Evolutionary conservation across 148 eudicot genomes (phyloP).

Genomic region (Nepenthes mirabilis): DNA sequence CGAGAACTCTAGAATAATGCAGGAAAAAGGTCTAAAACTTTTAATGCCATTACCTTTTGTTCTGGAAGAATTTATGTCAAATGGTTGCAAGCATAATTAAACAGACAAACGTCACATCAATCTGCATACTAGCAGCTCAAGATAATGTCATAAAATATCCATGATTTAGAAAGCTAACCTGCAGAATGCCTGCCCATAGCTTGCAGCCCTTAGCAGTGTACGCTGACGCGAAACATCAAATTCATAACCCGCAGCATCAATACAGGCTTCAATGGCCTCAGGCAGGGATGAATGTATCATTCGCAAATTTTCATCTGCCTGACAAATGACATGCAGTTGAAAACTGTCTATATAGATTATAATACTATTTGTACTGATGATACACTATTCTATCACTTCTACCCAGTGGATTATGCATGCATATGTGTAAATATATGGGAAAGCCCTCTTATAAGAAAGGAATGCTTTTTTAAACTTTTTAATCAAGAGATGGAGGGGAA

Average conservation of each 20-base stretch:
- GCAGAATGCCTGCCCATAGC: conserved; percentile 98
- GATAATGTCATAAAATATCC: neutral
- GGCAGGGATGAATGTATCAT: conserved; percentile 79
- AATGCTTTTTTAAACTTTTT: no score
- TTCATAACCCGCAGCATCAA: conserved; percentile 99
- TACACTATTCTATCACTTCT: no score
- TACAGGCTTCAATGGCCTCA: conserved; percentile 94
- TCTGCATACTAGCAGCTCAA: conserved; percentile 5
- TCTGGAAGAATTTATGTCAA: no score
- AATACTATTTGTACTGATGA: no score
- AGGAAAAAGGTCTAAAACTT: no score
- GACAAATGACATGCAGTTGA: conserved; percentile 11
- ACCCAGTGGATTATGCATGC: no score
- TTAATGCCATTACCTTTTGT: no score
- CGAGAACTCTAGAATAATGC: no score
- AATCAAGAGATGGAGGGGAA: no score
- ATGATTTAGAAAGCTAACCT: conserved; percentile 39
- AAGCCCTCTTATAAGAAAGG: no score
- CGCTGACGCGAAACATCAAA: conserved; percentile 70
- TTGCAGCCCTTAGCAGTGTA: conserved; percentile 83
- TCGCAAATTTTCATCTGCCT: conserved; percentile 99
- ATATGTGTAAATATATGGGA: no score
- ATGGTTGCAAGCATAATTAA: neutral
- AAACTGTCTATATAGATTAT: neutral
- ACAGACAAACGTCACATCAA: neutral